Evolutionary conservation across 2,329 filamentous ascomycete genomes (phyloP).

Genomic region (Colletotrichum truncatum): DNA sequence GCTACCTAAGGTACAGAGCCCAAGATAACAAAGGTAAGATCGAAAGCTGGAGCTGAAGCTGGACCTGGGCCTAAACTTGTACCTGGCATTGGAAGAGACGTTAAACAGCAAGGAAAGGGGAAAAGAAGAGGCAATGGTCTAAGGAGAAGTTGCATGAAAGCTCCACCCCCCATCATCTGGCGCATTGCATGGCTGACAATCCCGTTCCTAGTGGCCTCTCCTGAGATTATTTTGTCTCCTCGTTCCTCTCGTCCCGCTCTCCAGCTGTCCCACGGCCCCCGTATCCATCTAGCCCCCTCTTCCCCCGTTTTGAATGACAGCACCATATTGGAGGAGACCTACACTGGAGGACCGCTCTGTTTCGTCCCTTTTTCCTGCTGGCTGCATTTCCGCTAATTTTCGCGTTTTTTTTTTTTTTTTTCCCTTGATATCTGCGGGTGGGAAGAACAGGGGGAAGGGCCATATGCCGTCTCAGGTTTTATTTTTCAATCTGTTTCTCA

Average conservation of each 20-base stretch:
- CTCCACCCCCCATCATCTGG: constrained; percentile 3
- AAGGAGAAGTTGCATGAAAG: constrained; percentile 7
- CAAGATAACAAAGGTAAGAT: not conserved
- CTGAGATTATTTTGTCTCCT: constrained; percentile 24
- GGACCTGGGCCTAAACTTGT: not conserved
- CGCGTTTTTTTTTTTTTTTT: not conserved
- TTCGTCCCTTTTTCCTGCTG: constrained; percentile 9
- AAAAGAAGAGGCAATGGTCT: not conserved
- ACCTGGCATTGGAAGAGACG: not conserved
- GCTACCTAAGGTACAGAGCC: constrained; percentile 1
- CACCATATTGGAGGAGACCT: constrained; percentile 20
- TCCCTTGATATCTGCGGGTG: not conserved
- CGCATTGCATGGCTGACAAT: constrained; percentile 17
- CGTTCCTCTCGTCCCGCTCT: constrained; percentile 16
- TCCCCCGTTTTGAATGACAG: constrained; percentile 25
- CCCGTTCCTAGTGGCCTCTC: constrained; percentile 1
- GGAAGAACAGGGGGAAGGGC: not conserved
- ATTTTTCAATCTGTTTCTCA: not conserved
- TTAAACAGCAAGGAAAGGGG: not conserved
- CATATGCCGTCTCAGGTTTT: constrained; percentile 12
- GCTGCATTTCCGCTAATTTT: constrained; percentile 1
- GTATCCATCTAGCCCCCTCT: constrained; percentile 18
- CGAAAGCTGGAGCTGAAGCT: not conserved
- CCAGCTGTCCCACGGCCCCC: constrained; percentile 18
- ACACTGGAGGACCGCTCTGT: constrained; percentile 4